Percentiles rank a stretch among this genome's conserved stretches.
Conservation (phyloP, 2,329 filamentous ascomycete genomes). For the Trichophyton schoenleinii region DNA sequence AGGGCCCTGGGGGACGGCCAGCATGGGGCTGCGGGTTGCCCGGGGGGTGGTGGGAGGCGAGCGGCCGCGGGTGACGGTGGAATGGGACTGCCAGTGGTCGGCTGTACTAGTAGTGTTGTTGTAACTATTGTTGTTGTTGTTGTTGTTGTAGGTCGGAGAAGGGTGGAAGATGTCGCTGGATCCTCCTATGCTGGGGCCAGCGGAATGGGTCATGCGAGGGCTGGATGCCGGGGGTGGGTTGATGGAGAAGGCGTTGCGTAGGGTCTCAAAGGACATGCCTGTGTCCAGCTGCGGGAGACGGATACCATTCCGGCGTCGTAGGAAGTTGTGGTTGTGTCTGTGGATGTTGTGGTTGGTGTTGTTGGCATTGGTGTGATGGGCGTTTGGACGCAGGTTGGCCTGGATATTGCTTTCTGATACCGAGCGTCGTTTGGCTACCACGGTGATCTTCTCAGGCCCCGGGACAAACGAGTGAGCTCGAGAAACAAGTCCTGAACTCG, state of each 20-base stretch:
- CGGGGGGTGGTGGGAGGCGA: neutral
- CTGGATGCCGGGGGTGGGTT: neutral
- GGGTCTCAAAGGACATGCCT: neutral
- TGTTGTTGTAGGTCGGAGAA: neutral
- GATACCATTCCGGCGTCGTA: conserved; percentile 15
- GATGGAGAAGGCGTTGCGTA: neutral
- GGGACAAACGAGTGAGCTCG: conserved; percentile 13
- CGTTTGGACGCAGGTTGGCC: neutral
- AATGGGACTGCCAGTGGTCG: neutral
- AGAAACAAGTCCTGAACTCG: neutral
- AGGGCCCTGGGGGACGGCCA: conserved; percentile 11
- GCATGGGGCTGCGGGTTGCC: neutral
- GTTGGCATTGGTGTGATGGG: neutral
- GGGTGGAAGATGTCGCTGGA: neutral
- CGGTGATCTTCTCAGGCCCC: conserved; percentile 12
- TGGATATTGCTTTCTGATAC: conserved; percentile 13
- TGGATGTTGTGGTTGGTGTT: neutral
- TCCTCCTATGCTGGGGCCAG: conserved; percentile 11
- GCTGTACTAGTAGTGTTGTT: too few relatives aligned
- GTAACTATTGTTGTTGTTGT: too few relatives aligned
- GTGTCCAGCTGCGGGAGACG: conserved; percentile 17
- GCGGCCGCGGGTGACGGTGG: neutral
- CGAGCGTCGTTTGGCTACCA: conserved; percentile 12
- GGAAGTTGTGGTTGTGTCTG: conserved; percentile 3
- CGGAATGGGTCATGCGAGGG: conserved; percentile 9